A percentile compares a stretch with the other conserved stretches of the same genome.
phyloP scores from a whole-genome alignment of 2,329 filamentous ascomycete genomes.

The Blumeria graminis region DNA sequence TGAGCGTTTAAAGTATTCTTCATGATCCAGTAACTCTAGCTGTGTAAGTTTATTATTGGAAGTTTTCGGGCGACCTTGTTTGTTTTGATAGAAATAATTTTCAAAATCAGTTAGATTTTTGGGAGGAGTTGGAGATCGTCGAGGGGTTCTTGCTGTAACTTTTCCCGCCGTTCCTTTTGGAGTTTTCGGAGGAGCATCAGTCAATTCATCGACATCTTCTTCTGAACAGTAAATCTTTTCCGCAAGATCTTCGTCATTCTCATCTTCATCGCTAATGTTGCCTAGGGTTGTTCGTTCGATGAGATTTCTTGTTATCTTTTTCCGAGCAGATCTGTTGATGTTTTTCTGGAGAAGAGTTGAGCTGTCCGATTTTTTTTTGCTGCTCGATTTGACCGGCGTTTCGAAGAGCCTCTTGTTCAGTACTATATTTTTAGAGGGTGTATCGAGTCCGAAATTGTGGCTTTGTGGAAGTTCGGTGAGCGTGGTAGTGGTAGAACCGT shows the following conservation, averaged over 20 bases:
- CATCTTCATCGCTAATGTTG: conserved; percentile 44
- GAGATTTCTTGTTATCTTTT: conserved; percentile 58
- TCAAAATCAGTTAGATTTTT: conserved; percentile 68
- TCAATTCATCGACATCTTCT: conserved; percentile 18
- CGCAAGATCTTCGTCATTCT: conserved; percentile 41
- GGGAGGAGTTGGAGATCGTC: conserved; percentile 39
- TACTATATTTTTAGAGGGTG: conserved; percentile 3
- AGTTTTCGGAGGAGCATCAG: conserved; percentile 20
- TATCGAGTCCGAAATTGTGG: background rate
- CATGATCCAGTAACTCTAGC: conserved; percentile 58
- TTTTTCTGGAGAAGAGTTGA: conserved; percentile 13
- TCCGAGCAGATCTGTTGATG: conserved; percentile 63
- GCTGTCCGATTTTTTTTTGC: conserved; percentile 4
- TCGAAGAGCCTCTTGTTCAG: conserved; percentile 11
- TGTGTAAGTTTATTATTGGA: conserved; percentile 65
- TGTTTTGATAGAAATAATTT: conserved; percentile 81
- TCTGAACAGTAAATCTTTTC: conserved; percentile 40
- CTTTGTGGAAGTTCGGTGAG: background rate
- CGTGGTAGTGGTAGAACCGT: too few relatives aligned
- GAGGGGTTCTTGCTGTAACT: conserved; percentile 22
- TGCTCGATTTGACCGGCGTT: conserved; percentile 11
- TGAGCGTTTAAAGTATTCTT: conserved; percentile 63
- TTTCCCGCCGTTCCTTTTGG: conserved; percentile 22
- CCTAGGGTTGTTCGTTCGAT: conserved; percentile 46
- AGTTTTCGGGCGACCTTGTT: conserved; percentile 56